Evolutionary conservation across 495 filamentous ascomycete species (phyloP), one percentile per base, ranked within the genome.

Genomic region (Pyrenula aspistea): DNA sequence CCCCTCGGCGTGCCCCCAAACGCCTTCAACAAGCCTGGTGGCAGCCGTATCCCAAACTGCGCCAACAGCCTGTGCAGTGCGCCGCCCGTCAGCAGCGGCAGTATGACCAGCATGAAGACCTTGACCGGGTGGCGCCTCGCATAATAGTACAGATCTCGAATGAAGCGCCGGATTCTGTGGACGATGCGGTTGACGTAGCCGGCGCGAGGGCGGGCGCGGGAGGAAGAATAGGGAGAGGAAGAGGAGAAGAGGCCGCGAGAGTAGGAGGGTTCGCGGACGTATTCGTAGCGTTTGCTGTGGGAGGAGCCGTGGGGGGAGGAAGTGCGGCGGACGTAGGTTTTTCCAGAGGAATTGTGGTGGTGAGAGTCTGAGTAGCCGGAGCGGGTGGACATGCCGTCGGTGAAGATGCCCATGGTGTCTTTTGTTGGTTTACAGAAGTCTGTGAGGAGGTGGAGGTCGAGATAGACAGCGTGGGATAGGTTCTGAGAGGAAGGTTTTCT

Each of bases 41-140:
- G 90, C 61, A 96, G 63, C 48, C 83, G 73, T 49, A 96, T 72
- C 0, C 90, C 90, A 65, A 96, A 83, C 68, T 83, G 81, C 22
- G 77, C 77, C 12, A 93, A 73, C 22, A 95, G 67, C 24, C 82
- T 83, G 2, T 80, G 78, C 62, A 96, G 68, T 23, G 88, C 84
- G 3, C 91, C 91, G 53, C 88, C 88, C 0, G 84, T 88, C 56
- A 95, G 72, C 51, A 96, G 74, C 20, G 91, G 91, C 76, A 95
- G 78, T 55, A 94, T 80, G 25, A 94, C 84, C 19, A 93, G 75
- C 74, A 91, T 81, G 69, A 94, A 83, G 1, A 92, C 85, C 69
- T 91, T 93, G 60, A 89, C 62, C 0, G 91, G 91, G 65, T 95
- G 82, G 8, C 80, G 74, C 63, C 87, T 82, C 56, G 86, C 84